phyloP scores from a whole-genome alignment of 306 rosid genomes.

The Adenanthera pavonina region DNA sequence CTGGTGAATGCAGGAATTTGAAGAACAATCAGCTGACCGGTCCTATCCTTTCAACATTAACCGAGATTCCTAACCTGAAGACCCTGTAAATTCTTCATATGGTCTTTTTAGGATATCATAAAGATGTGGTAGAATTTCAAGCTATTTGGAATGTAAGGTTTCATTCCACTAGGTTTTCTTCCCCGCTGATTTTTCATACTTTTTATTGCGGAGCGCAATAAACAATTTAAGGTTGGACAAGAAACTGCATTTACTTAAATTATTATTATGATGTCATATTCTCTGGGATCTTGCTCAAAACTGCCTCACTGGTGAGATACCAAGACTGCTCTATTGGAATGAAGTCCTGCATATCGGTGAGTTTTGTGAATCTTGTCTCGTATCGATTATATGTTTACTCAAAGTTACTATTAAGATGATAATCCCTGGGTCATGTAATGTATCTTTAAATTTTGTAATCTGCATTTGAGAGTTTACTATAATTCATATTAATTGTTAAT shows the following conservation, averaged over 20 bases:
- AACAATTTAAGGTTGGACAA: background rate
- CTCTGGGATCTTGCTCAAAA: conserved; percentile 84
- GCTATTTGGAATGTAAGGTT: background rate
- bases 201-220: background rate
- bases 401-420: background rate
- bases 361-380: background rate
- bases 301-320: conserved; percentile 82
- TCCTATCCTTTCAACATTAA: conserved; percentile 81
- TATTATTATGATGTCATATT: background rate
- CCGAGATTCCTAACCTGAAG: conserved; percentile 86
- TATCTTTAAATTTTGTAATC: background rate
- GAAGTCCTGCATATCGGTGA: conserved; percentile 89
- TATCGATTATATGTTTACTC: background rate
- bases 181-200: background rate
- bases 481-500: background rate
- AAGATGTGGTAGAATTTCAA: background rate
- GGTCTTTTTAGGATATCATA: background rate
- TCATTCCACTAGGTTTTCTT: background rate
- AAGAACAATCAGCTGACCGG: conserved; percentile 81
- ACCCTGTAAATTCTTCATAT: conserved; percentile 58
- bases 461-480: background rate
- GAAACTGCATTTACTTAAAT: background rate
- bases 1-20: conserved; percentile 57
- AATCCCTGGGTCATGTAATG: background rate
- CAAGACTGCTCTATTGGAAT: conserved; percentile 88